Percentiles rank a stretch among this genome's conserved stretches.
phyloP scores from a whole-genome alignment of 108 stramenopile species.

The Nitzschia sp. region DNA sequence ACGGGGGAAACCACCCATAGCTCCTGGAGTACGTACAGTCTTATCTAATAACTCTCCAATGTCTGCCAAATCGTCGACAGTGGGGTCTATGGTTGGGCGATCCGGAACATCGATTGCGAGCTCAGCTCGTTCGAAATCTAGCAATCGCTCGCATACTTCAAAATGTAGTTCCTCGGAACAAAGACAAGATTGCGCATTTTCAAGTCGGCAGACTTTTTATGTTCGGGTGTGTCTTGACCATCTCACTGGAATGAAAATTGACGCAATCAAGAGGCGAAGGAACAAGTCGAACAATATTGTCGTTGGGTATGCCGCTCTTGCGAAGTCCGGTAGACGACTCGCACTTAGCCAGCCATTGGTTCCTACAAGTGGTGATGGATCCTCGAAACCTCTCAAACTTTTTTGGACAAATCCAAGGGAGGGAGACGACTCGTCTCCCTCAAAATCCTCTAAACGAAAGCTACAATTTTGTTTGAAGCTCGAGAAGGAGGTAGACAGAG shows the following conservation, averaged over 20 bases:
- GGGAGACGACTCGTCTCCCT: not conserved
- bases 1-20: constrained; percentile 1
- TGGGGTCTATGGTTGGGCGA: not conserved
- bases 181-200: not conserved
- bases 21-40: not conserved
- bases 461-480: constrained; percentile 30
- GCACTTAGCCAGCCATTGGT: constrained; percentile 30
- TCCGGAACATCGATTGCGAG: too few relatives aligned
- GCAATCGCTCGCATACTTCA: constrained; percentile 4
- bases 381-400: constrained; percentile 5
- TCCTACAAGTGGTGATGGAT: not conserved
- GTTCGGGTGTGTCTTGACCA: constrained; percentile 29
- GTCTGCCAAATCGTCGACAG: not conserved
- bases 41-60: not conserved
- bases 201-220: constrained; percentile 23
- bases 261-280: constrained; percentile 4
- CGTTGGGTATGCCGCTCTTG: constrained; percentile 28
- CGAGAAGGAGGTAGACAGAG: constrained; percentile 11
- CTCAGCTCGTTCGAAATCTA: not conserved
- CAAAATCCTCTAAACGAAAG: constrained; percentile 1
- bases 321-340: constrained; percentile 22
- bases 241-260: constrained; percentile 26
- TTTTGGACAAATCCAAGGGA: constrained; percentile 22
- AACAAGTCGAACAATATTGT: constrained; percentile 14
- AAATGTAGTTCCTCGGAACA: constrained; percentile 4